A percentile compares a stretch with the other conserved stretches of the same genome.
These are phyloP conservation scores for Chlorella sp. DNA, from an alignment of 139 green algal genomes.

Conservation along the genomic window DNA sequence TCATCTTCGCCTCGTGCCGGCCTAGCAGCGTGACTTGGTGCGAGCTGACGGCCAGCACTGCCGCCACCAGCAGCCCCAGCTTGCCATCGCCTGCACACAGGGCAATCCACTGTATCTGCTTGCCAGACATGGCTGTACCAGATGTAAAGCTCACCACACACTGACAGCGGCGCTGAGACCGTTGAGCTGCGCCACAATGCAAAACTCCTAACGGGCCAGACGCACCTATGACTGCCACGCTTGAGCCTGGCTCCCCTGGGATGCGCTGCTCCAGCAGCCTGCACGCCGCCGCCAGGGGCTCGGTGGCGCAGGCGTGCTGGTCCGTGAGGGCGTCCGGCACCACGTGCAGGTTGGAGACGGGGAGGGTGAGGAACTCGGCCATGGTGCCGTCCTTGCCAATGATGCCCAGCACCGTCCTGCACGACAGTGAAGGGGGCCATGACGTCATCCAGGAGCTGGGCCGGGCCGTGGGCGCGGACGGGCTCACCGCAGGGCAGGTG, in stretches of 20 bases:
- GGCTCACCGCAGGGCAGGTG: neutral
- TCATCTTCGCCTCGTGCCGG: slow-evolving; percentile 55
- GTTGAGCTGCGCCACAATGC: neutral
- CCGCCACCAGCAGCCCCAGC: slow-evolving; percentile 54
- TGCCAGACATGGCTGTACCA: too few species aligned
- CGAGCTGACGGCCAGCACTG: slow-evolving; percentile 29
- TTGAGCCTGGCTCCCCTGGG: neutral
- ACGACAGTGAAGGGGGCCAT: too few species aligned
- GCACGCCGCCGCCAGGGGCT: slow-evolving; percentile 70
- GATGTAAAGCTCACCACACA: too few species aligned
- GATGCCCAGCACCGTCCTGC: slow-evolving; percentile 67
- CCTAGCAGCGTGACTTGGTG: slow-evolving; percentile 43
- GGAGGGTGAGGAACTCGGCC: slow-evolving; percentile 52
- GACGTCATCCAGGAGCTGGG: too few species aligned
- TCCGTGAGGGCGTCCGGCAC: slow-evolving; percentile 54
- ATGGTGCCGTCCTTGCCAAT: slow-evolving; percentile 58
- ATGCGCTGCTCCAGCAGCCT: slow-evolving; percentile 58
- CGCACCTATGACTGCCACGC: slow-evolving; percentile 25
- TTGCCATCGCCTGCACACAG: slow-evolving; percentile 61
- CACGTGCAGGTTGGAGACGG: slow-evolving; percentile 49
- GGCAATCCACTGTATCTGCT: too few species aligned
- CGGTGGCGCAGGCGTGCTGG: slow-evolving; percentile 52
- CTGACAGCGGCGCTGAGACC: neutral
- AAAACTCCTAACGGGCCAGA: neutral
- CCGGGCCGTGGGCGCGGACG: too few species aligned